phyloP scores from a whole-genome alignment of 2,329 filamentous ascomycete genomes.

The Penicillium sclerotiorum region DNA sequence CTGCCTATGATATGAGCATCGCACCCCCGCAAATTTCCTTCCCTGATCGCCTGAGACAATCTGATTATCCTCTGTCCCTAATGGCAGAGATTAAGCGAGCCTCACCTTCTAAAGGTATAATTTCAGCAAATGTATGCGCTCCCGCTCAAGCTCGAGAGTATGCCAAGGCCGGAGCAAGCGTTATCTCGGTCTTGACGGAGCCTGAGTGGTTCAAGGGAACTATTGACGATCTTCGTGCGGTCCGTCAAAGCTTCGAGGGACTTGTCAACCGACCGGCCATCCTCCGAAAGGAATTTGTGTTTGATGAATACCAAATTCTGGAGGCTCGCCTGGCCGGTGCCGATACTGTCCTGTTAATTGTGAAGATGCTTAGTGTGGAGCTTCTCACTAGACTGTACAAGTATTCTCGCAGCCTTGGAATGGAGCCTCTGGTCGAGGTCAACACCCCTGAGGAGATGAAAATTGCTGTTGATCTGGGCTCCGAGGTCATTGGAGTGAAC shows the following conservation, averaged over 20 bases:
- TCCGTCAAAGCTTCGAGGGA: conserved; percentile 83
- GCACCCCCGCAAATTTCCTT: conserved; percentile 84
- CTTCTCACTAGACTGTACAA: conserved; percentile 77
- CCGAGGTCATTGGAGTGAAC: conserved; percentile 94
- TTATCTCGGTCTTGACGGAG: conserved; percentile 97
- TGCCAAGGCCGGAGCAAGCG: conserved; percentile 89
- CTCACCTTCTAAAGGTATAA: conserved; percentile 94
- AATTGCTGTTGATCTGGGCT: conserved; percentile 79
- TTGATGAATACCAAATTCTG: conserved; percentile 96
- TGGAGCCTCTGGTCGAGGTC: conserved; percentile 97
- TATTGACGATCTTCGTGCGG: conserved; percentile 86
- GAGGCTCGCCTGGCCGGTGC: conserved; percentile 91
- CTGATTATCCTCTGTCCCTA: conserved; percentile 83
- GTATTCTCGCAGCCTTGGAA: conserved; percentile 86
- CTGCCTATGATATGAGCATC: conserved; percentile 79
- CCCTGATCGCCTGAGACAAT: conserved; percentile 74
- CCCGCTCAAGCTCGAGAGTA: conserved; percentile 89
- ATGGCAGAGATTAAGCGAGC: conserved; percentile 98
- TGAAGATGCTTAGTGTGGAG: conserved; percentile 89
- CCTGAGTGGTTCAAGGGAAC: conserved; percentile 99
- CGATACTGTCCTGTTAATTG: conserved; percentile 91
- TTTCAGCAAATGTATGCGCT: conserved; percentile 83
- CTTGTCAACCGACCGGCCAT: conserved; percentile 93
- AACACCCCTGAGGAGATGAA: conserved; percentile 94
- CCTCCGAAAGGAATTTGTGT: conserved; percentile 94